phyloP scores from a whole-genome alignment of 768 basidiomycete species.

The Serendipita sp. region DNA sequence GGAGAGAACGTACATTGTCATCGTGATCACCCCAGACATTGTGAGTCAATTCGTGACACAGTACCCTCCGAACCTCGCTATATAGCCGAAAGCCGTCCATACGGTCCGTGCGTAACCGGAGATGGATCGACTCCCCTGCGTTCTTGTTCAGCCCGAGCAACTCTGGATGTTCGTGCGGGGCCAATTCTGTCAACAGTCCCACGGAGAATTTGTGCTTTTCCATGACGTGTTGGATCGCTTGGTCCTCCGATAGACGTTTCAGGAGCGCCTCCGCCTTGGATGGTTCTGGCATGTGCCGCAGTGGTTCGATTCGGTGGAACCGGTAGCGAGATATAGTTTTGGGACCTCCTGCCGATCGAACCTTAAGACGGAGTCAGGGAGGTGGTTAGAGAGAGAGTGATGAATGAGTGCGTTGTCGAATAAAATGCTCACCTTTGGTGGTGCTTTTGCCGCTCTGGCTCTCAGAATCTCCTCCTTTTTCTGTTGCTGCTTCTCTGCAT shows the following conservation, averaged over 20 bases:
- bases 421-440: conserved; percentile 42
- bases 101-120: conserved; percentile 50
- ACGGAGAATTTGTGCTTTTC: conserved; percentile 51
- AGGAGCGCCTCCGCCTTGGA: conserved; percentile 38
- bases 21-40: conserved; percentile 62
- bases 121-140: conserved; percentile 23
- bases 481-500: conserved; percentile 41
- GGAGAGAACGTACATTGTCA: conserved; percentile 39
- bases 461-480: conserved; percentile 41
- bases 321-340: conserved; percentile 29
- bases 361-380: conserved; percentile 19
- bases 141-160: conserved; percentile 56
- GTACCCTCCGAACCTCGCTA: conserved; percentile 43
- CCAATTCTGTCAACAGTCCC: conserved; percentile 57
- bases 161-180: conserved; percentile 57
- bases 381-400: neutral
- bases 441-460: conserved; percentile 41
- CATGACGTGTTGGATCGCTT: conserved; percentile 58
- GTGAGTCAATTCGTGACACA: conserved; percentile 67
- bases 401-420: neutral
- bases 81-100: conserved; percentile 64
- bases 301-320: conserved; percentile 49
- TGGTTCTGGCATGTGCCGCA: conserved; percentile 51
- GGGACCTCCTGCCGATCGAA: conserved; percentile 39
- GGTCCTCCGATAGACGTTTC: conserved; percentile 46